A percentile compares a stretch with the other conserved stretches of the same genome.
Evolutionary conservation across 2,329 filamentous ascomycete genomes (phyloP).

Genomic region (Aspergillus intermedius): DNA sequence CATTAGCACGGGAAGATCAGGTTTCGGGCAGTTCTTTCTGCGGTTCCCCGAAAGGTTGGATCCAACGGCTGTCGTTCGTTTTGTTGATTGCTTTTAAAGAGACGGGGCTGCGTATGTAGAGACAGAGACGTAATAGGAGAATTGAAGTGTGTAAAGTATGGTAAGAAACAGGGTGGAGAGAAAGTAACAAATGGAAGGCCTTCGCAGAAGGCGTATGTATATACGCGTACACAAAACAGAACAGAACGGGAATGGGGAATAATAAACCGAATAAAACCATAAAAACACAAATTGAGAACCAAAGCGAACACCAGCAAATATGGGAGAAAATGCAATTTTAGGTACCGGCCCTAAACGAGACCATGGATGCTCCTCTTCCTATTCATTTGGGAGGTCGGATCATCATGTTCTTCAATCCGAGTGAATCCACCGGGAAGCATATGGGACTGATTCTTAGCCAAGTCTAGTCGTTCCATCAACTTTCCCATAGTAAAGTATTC

Average conservation of each 20-base stretch:
- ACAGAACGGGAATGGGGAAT: neutral
- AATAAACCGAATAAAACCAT: neutral
- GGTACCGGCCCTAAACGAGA: constrained; percentile 14
- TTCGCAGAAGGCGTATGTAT: neutral
- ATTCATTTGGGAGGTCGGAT: constrained; percentile 31
- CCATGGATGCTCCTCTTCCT: constrained; percentile 45
- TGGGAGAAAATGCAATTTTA: neutral
- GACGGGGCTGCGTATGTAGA: no score
- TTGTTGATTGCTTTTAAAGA: no score
- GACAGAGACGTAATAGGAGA: no score
- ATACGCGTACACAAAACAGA: neutral
- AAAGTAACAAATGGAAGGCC: neutral
- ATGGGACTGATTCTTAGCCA: constrained; percentile 49
- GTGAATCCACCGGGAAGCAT: constrained; percentile 39
- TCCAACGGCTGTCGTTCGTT: neutral
- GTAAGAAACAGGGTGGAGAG: no score
- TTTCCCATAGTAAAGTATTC: constrained; percentile 74
- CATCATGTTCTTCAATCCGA: constrained; percentile 38
- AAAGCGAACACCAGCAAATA: constrained; percentile 1
- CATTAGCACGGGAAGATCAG: neutral
- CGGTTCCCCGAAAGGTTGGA: neutral
- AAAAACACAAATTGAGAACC: neutral
- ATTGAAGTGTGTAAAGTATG: no score
- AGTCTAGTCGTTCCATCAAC: constrained; percentile 76
- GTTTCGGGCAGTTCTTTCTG: neutral